phyloP scores from a whole-genome alignment of 2,329 filamentous ascomycete species.

The Clarireedia monteithiana region DNA sequence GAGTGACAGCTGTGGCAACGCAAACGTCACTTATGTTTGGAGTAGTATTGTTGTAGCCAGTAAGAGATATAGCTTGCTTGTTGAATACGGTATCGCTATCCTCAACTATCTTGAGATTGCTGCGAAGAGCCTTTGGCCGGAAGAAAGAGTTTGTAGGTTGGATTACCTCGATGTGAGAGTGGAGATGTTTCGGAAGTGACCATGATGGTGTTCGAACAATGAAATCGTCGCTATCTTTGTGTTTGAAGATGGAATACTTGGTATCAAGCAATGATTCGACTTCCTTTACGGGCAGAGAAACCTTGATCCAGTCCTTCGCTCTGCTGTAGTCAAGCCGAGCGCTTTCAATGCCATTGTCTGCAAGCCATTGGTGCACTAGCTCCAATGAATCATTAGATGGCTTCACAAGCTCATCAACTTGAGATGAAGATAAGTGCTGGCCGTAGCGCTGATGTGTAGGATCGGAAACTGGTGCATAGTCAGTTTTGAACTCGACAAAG shows the following conservation, averaged over 20 bases:
- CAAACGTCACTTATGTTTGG: constrained; percentile 45
- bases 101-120: neutral
- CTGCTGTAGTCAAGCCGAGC: constrained; percentile 37
- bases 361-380: constrained; percentile 48
- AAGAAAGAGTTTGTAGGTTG: constrained; percentile 56
- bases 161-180: constrained; percentile 49
- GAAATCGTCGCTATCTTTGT: constrained; percentile 39
- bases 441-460: constrained; percentile 47
- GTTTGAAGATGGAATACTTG: constrained; percentile 44
- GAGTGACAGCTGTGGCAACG: constrained; percentile 38
- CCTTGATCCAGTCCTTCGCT: constrained; percentile 49
- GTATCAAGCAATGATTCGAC: constrained; percentile 46
- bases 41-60: neutral
- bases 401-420: constrained; percentile 45
- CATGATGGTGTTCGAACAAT: constrained; percentile 46
- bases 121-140: constrained; percentile 24
- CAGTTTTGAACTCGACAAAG: neutral
- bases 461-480: constrained; percentile 36
- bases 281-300: constrained; percentile 41
- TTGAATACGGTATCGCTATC: too few relatives aligned
- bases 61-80: neutral
- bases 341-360: constrained; percentile 40
- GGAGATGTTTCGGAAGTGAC: constrained; percentile 49
- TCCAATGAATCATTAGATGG: constrained; percentile 43
- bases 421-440: constrained; percentile 41